A percentile compares a stretch with the other conserved stretches of the same genome.
phyloP scores from a whole-genome alignment of 2,329 filamentous ascomycete species.

The Epichloe typhina region DNA sequence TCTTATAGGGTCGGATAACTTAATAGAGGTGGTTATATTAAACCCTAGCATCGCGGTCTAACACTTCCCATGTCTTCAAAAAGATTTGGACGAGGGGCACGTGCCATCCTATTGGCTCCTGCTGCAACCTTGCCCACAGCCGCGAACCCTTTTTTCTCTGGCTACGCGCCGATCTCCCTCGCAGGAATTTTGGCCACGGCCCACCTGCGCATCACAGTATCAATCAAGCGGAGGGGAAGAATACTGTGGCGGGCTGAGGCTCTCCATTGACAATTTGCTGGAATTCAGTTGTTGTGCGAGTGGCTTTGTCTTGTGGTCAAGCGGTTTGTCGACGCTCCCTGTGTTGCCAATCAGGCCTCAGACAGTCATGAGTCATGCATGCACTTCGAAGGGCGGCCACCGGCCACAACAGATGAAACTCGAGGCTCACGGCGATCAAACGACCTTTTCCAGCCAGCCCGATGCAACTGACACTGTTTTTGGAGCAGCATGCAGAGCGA shows the following conservation, averaged over 20 bases:
- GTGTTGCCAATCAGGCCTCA: background rate
- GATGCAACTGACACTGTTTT: too few relatives aligned
- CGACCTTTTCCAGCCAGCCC: background rate
- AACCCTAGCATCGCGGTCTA: too few relatives aligned
- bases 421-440: background rate
- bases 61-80: too few relatives aligned
- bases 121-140: background rate
- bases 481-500: too few relatives aligned
- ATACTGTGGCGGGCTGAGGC: background rate
- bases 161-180: too few relatives aligned
- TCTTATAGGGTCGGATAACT: too few relatives aligned
- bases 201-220: background rate
- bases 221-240: background rate
- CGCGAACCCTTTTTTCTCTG: background rate
- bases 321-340: background rate
- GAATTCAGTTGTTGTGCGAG: background rate
- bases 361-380: background rate
- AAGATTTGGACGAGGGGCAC: background rate
- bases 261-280: background rate
- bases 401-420: background rate
- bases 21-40: too few relatives aligned
- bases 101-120: background rate
- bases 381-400: too few relatives aligned
- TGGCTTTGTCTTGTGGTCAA: background rate
- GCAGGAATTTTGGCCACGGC: background rate